Percentiles rank a stretch among this genome's conserved stretches.
phyloP scores from a whole-genome alignment of 2,329 filamentous ascomycete genomes.

The Zymoseptoria brevis region DNA sequence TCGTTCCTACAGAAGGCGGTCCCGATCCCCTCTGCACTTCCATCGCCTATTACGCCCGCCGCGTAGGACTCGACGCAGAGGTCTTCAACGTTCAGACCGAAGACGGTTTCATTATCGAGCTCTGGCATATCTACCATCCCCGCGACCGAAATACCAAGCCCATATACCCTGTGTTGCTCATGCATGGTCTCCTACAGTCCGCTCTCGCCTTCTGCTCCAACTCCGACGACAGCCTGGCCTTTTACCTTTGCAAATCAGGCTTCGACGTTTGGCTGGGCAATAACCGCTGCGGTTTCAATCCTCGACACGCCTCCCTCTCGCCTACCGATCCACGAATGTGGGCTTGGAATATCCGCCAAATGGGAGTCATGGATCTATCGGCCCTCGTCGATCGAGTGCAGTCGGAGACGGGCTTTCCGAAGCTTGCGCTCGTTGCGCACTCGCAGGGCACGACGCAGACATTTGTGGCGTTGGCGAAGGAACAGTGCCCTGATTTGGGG shows the following conservation, averaged over 20 bases:
- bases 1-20: slow-evolving; percentile 68
- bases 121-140: slow-evolving; percentile 87
- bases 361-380: slow-evolving; percentile 82
- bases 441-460: slow-evolving; percentile 88
- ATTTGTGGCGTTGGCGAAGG: slow-evolving; percentile 78
- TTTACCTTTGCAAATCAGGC: slow-evolving; percentile 83
- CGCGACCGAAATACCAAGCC: slow-evolving; percentile 51
- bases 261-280: slow-evolving; percentile 96
- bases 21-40: slow-evolving; percentile 71
- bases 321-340: slow-evolving; percentile 84
- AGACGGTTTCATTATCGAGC: slow-evolving; percentile 80
- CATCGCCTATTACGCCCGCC: slow-evolving; percentile 74
- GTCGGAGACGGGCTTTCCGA: slow-evolving; percentile 71
- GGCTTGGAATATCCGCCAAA: slow-evolving; percentile 92
- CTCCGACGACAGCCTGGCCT: slow-evolving; percentile 82
- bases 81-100: slow-evolving; percentile 80
- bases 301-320: slow-evolving; percentile 63
- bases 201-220: slow-evolving; percentile 83
- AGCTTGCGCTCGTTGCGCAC: slow-evolving; percentile 76
- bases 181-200: slow-evolving; percentile 83
- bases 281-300: slow-evolving; percentile 79
- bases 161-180: slow-evolving; percentile 76
- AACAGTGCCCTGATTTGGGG: slow-evolving; percentile 78
- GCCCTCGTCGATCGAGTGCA: slow-evolving; percentile 74
- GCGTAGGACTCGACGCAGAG: slow-evolving; percentile 81